Evolutionary conservation across 306 rosid species (phyloP), one percentile per base, ranked within the genome.

Genomic region (Cucurbita maxima): DNA sequence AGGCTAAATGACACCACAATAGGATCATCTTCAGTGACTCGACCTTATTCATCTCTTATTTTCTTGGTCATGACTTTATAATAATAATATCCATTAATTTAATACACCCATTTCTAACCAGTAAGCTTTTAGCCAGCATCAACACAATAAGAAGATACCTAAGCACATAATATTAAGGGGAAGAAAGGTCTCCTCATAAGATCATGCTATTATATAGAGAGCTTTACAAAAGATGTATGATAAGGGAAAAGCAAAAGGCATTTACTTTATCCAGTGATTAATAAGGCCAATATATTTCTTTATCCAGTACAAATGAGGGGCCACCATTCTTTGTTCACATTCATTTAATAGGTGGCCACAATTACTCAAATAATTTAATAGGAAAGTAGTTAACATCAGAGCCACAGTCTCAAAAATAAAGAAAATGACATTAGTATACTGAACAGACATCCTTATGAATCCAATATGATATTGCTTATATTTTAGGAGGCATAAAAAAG

Each of bases 381-480:
- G 77, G 81, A 82, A 78, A 47, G 25, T 78, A 81, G 75, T 79
- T 84, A 84, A 81, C 83, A 83, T 87, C 92, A 80, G 61, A 69
- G 57, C 73, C 75, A 78, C 79, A 86, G 80, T 83, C 75, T 69
- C 61, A 50, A 48, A 76, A 82, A 71, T 43, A 79, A 15, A 83
- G 76, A 80, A 71, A 58, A 69, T 55, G 48, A 77, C 79, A 60
- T 74, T 58, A 76, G 77, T 82, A 83, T 86, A 86, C 91, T 78
- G 62, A 52, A 50, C 54, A 37, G 84, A 92, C 96, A 87, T 87
- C 70, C 82, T 88, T 15, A 88, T 84, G 88, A 81, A 63, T 74
- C 78, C 45, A 75, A 85, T 86, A 79, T 87, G 83, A 83, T 53
- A 83, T 56, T 84, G 88, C 36, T 79, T 40, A 81, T 76, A 75